These are phyloP conservation scores for Quercus lobata DNA, from an alignment of 331 rosid species.

Conservation along the genomic window DNA sequence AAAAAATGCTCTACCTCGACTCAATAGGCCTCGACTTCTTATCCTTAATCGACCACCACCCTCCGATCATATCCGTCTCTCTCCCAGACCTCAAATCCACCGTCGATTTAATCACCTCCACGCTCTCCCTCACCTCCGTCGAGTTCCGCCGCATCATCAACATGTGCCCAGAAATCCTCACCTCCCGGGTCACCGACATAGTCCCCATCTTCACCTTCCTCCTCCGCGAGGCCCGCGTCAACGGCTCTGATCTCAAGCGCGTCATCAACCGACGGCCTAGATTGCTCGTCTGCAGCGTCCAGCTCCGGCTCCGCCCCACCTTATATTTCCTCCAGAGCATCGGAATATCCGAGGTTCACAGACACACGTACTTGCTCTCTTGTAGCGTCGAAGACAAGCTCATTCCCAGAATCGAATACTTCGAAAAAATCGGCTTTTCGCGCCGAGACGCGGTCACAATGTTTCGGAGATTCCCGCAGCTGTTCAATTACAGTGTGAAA, in stretches of 20 bases:
- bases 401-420: slow-evolving; percentile 63
- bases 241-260: slow-evolving; percentile 44
- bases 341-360: slow-evolving; percentile 65
- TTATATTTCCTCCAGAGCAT: slow-evolving; percentile 83
- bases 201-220: slow-evolving; percentile 77
- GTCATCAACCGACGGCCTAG: slow-evolving; percentile 88
- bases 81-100: slow-evolving; percentile 58
- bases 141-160: slow-evolving; percentile 69
- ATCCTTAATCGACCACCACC: slow-evolving; percentile 60
- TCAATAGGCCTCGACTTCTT: slow-evolving; percentile 80
- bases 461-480: slow-evolving; percentile 80
- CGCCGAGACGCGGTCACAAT: slow-evolving; percentile 41
- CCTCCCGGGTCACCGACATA: slow-evolving; percentile 49
- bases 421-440: slow-evolving; percentile 66
- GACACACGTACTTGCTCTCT: slow-evolving; percentile 64
- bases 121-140: slow-evolving; percentile 47
- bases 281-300: slow-evolving; percentile 65
- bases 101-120: slow-evolving; percentile 55
- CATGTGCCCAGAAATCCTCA: slow-evolving; percentile 80
- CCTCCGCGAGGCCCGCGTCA: slow-evolving; percentile 61
- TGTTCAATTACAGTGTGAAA: slow-evolving; percentile 68
- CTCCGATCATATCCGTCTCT: slow-evolving; percentile 48
- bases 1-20: slow-evolving; percentile 71
- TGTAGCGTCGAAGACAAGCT: slow-evolving; percentile 81
- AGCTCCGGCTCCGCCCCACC: slow-evolving; percentile 79